Base-by-base conservation (phyloP, 768 basidiomycete species). In the Clathrus columnatus region DNA sequence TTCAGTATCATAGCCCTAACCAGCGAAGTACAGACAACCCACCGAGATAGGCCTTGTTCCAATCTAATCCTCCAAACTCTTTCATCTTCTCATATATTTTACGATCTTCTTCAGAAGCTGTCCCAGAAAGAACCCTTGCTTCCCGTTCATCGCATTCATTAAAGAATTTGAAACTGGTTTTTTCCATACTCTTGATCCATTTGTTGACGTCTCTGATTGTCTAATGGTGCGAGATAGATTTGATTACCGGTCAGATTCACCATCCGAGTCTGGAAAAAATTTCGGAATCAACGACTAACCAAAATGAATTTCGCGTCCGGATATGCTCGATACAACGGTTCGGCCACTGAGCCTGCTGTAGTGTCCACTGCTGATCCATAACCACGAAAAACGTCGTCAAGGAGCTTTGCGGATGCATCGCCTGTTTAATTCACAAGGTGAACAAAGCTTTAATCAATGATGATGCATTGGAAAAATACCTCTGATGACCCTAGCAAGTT, bases 251-350 rank as follows among this genome's bases (percentile, higher is more conserved):
- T n/a, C n/a, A n/a, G n/a, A n/a, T n/a, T n/a, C n/a, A n/a, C n/a
- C n/a, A n/a, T n/a, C n/a, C n/a, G n/a, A n/a, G n/a, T n/a, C n/a
- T n/a, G n/a, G n/a, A n/a, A n/a, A n/a, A n/a, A n/a, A n/a, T n/a
- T n/a, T n/a, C n/a, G n/a, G n/a, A n/a, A n/a, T n/a, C n/a, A n/a
- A n/a, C n/a, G n/a, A 53, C 36, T 18, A 7, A 54, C 53, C 7
- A 47, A 44, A 47, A 54, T 54, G 20, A 27, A 54, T 29, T 54
- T 54, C 16, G 53, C 53, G 21, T 54, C 28, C 23, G 53, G 53
- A 32, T 54, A 54, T 14, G 53, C 53, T 20, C n/a, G 17, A 26
- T 47, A 54, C 24, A 54, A 23, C 11, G 29, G 44, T 7, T 29
- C 53, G 30, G 44, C 21, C 28, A 46, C 23, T 21, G 29, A 46